phyloP scores from a whole-genome alignment of 768 basidiomycete species.

The Trametes gibbosa region DNA sequence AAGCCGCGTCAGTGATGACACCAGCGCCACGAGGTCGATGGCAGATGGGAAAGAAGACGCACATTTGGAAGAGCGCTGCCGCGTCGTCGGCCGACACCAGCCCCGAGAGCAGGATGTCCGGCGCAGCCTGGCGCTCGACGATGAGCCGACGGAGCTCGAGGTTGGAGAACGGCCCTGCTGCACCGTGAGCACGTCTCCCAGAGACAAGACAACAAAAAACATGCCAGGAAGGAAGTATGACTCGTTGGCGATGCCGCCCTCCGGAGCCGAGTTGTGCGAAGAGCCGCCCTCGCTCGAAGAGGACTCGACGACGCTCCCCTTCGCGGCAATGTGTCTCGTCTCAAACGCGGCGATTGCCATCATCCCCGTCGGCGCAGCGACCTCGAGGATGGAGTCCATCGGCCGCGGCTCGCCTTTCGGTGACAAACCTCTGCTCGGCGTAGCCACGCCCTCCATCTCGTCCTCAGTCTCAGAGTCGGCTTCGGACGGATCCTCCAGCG shows the following conservation, averaged over 20 bases:
- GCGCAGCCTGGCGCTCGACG: slow-evolving; percentile 32
- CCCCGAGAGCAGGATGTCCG: slow-evolving; percentile 32
- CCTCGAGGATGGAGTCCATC: slow-evolving; percentile 18
- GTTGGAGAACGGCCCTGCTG: slow-evolving; percentile 29
- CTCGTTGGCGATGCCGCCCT: slow-evolving; percentile 19
- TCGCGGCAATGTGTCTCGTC: not conserved
- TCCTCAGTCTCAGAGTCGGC: slow-evolving; percentile 25
- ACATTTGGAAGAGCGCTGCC: slow-evolving; percentile 30
- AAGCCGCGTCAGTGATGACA: slow-evolving; percentile 36
- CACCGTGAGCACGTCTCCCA: not conserved
- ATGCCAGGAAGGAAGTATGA: slow-evolving; percentile 26
- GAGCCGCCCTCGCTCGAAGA: slow-evolving; percentile 3
- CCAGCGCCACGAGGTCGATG: not conserved
- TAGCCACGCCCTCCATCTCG: slow-evolving; percentile 17
- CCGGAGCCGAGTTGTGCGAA: not conserved
- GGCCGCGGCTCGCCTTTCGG: slow-evolving; percentile 9
- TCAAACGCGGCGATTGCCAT: slow-evolving; percentile 16
- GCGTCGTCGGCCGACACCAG: slow-evolving; percentile 31
- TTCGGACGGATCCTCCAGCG: slow-evolving; percentile 30
- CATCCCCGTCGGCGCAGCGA: slow-evolving; percentile 20
- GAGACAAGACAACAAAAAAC: not conserved
- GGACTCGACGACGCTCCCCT: not conserved
- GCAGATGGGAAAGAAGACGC: slow-evolving; percentile 14
- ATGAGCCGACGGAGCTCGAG: slow-evolving; percentile 32
- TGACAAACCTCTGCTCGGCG: slow-evolving; percentile 13